A percentile compares a stretch with the other conserved stretches of the same genome.
phyloP scores from a whole-genome alignment of 306 rosid species.

The Gynostemma pentaphyllum region DNA sequence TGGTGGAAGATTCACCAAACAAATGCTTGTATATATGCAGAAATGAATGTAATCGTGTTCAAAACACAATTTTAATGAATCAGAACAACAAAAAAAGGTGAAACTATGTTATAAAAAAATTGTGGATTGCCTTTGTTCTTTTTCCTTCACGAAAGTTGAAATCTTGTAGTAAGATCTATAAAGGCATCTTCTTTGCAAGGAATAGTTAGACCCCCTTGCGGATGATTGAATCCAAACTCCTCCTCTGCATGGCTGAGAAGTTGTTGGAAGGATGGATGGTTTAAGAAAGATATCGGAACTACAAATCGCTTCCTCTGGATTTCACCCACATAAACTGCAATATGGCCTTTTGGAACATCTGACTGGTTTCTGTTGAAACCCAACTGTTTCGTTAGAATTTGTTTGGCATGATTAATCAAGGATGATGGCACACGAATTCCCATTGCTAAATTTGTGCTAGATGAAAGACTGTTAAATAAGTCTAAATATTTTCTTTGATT shows the following conservation, averaged over 20 bases:
- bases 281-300: slow-evolving; percentile 20
- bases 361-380: background rate
- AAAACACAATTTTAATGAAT: slow-evolving; percentile 4
- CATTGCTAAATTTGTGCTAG: background rate
- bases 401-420: slow-evolving; percentile 1
- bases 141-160: background rate
- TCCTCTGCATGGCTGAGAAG: slow-evolving; percentile 21
- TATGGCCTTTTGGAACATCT: slow-evolving; percentile 6
- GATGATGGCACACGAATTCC: background rate
- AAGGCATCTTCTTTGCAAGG: slow-evolving; percentile 36
- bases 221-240: slow-evolving; percentile 38
- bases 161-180: slow-evolving; percentile 18
- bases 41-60: background rate
- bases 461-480: background rate
- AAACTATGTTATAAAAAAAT: slow-evolving; percentile 6
- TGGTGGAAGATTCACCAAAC: background rate
- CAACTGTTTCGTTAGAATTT: background rate
- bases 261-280: slow-evolving; percentile 15
- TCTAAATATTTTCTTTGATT: too few relatives aligned
- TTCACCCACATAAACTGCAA: slow-evolving; percentile 9
- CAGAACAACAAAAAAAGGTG: slow-evolving; percentile 6
- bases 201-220: slow-evolving; percentile 36
- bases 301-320: slow-evolving; percentile 4
- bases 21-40: background rate
- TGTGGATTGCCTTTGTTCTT: background rate